phyloP scores from a whole-genome alignment of 352 stramenopile species.

The Phytophthora agathidicida region DNA sequence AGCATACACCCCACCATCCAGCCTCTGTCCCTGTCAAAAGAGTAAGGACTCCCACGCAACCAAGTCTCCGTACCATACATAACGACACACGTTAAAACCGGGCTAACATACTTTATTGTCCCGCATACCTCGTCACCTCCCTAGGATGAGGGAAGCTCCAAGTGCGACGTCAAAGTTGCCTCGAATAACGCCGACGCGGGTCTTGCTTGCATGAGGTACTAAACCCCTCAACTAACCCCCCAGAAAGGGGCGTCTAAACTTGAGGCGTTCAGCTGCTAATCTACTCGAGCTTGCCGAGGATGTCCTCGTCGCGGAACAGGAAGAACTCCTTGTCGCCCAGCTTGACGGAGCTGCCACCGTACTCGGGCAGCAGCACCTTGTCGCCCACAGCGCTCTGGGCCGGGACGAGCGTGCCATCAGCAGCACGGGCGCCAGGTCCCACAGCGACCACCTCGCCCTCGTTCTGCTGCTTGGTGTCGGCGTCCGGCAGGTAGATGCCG shows the following conservation, averaged over 20 bases:
- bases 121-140: slow-evolving; percentile 8
- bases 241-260: slow-evolving; percentile 7
- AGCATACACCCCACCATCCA: slow-evolving; percentile 29
- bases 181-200: slow-evolving; percentile 7
- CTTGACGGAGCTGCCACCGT: slow-evolving; percentile 94
- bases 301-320: slow-evolving; percentile 96
- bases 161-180: background rate
- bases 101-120: slow-evolving; percentile 55
- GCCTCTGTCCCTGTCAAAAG: slow-evolving; percentile 18
- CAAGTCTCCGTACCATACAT: no score
- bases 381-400: slow-evolving; percentile 91
- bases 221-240: slow-evolving; percentile 4
- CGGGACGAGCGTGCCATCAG: slow-evolving; percentile 89
- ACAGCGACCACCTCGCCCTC: slow-evolving; percentile 95
- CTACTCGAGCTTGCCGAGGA: slow-evolving; percentile 96
- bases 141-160: background rate
- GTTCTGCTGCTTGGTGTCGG: slow-evolving; percentile 93
- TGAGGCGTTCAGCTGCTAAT: slow-evolving; percentile 1
- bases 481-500: slow-evolving; percentile 95
- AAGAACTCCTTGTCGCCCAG: slow-evolving; percentile 93
- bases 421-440: slow-evolving; percentile 89
- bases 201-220: background rate
- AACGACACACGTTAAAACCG: slow-evolving; percentile 6
- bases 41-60: slow-evolving; percentile 21
- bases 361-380: slow-evolving; percentile 96